These are phyloP conservation scores for Trichophyton simii DNA, from an alignment of 2,329 filamentous ascomycete genomes.

Conservation along the genomic window DNA sequence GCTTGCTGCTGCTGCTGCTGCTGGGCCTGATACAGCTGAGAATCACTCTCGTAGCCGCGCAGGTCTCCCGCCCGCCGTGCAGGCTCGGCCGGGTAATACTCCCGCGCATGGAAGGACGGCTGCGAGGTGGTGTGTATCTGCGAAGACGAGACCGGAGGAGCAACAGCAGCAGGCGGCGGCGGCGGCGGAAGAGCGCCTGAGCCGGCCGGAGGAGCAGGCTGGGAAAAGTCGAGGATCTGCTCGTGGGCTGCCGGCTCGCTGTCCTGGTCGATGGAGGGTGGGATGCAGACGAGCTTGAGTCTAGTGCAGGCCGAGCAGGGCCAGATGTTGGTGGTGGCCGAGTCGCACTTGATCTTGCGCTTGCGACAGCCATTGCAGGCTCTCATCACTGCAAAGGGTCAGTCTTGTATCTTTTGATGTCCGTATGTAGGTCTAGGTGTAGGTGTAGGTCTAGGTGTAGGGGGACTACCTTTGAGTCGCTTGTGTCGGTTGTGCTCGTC, in stretches of 20 bases:
- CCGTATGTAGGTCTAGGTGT: no score
- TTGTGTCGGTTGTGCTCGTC: slow-evolving; percentile 98
- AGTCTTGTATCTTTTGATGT: not conserved
- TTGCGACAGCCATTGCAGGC: slow-evolving; percentile 90
- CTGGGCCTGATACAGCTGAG: slow-evolving; percentile 1
- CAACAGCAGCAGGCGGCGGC: not conserved
- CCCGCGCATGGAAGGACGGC: not conserved
- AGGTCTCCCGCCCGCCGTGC: not conserved
- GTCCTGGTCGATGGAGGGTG: slow-evolving; percentile 69
- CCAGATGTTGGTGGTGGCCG: slow-evolving; percentile 93
- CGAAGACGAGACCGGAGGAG: not conserved
- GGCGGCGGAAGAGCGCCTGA: not conserved
- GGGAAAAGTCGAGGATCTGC: slow-evolving; percentile 18
- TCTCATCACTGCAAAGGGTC: slow-evolving; percentile 63
- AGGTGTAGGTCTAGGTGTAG: not conserved
- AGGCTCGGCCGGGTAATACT: not conserved
- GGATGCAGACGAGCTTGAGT: slow-evolving; percentile 84
- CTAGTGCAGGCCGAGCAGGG: slow-evolving; percentile 88
- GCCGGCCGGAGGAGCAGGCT: not conserved
- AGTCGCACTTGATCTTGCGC: slow-evolving; percentile 96
- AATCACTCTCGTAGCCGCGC: not conserved
- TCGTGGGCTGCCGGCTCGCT: slow-evolving; percentile 32
- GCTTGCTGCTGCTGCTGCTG: slow-evolving; percentile 6
- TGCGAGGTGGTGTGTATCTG: not conserved
- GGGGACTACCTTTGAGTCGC: slow-evolving; percentile 65